Evolutionary conservation across 2,329 filamentous ascomycete genomes (phyloP).

Genomic region (Cryphonectria japonica): DNA sequence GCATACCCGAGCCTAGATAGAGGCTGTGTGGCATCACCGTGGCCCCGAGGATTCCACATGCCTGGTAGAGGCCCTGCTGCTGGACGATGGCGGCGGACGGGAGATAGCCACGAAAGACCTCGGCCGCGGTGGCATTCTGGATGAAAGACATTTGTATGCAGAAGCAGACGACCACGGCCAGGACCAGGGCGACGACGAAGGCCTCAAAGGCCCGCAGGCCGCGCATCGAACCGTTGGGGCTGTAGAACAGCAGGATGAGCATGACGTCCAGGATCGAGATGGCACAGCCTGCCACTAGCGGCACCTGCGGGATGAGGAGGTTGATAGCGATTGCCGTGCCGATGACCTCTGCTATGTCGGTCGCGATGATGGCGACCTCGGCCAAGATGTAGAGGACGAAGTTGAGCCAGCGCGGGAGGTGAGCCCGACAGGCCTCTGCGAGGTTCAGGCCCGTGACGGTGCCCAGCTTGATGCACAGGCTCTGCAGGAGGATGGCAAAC

Average conservation of each 20-base stretch:
- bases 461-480: conserved; percentile 69
- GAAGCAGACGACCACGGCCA: conserved; percentile 73
- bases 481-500: conserved; percentile 73
- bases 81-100: conserved; percentile 63
- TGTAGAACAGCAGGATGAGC: conserved; percentile 69
- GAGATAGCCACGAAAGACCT: conserved; percentile 68
- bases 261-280: conserved; percentile 71
- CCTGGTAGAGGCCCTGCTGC: conserved; percentile 64
- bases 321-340: conserved; percentile 73
- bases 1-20: conserved; percentile 71
- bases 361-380: conserved; percentile 71
- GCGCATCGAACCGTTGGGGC: conserved; percentile 60
- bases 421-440: conserved; percentile 66
- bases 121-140: conserved; percentile 54
- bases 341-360: conserved; percentile 74
- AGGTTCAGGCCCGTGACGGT: conserved; percentile 71
- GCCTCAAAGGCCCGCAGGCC: conserved; percentile 66
- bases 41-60: conserved; percentile 76
- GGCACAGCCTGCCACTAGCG: conserved; percentile 69
- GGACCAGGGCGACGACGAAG: conserved; percentile 64
- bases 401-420: conserved; percentile 69
- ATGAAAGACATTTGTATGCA: conserved; percentile 71
- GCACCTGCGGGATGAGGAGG: conserved; percentile 64
- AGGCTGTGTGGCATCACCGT: conserved; percentile 75
- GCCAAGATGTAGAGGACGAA: conserved; percentile 64